These are phyloP conservation scores for Scytalidium sp. DNA, from an alignment of 2,329 filamentous ascomycete species.

Conservation along the genomic window DNA sequence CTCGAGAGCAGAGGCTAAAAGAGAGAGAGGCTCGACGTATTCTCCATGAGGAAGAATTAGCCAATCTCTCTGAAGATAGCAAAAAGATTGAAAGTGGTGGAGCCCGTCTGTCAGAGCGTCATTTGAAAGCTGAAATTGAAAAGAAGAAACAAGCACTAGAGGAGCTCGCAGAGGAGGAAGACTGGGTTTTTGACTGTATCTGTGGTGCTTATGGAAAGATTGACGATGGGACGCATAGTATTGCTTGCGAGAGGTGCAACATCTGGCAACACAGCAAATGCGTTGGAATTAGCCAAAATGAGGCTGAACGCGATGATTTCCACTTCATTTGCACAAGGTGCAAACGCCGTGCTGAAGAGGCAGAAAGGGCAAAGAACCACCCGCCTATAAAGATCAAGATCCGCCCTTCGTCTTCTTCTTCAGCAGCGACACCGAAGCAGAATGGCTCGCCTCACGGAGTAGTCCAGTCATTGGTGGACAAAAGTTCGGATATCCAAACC, in stretches of 20 bases:
- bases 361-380: constrained; percentile 58
- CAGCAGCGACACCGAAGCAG: constrained; percentile 26
- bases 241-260: constrained; percentile 90
- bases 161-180: constrained; percentile 65
- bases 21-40: constrained; percentile 82
- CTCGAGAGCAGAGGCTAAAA: constrained; percentile 78
- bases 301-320: constrained; percentile 83
- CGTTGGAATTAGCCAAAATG: constrained; percentile 71
- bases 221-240: constrained; percentile 90
- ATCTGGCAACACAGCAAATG: constrained; percentile 98
- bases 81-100: constrained; percentile 53
- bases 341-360: constrained; percentile 62
- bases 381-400: constrained; percentile 54
- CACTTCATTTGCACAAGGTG: constrained; percentile 83
- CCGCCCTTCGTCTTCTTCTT: constrained; percentile 47
- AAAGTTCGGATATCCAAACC: constrained; percentile 4
- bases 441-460: constrained; percentile 13
- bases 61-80: constrained; percentile 73
- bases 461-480: constrained; percentile 10
- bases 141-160: constrained; percentile 74
- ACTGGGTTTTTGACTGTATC: constrained; percentile 93
- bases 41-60: constrained; percentile 81
- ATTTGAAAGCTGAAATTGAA: constrained; percentile 79
- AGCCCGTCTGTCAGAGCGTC: constrained; percentile 70
- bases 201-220: constrained; percentile 90